These are phyloP conservation scores for Calonectria pteridis DNA, from an alignment of 2,329 filamentous ascomycete species.

Conservation along the genomic window DNA sequence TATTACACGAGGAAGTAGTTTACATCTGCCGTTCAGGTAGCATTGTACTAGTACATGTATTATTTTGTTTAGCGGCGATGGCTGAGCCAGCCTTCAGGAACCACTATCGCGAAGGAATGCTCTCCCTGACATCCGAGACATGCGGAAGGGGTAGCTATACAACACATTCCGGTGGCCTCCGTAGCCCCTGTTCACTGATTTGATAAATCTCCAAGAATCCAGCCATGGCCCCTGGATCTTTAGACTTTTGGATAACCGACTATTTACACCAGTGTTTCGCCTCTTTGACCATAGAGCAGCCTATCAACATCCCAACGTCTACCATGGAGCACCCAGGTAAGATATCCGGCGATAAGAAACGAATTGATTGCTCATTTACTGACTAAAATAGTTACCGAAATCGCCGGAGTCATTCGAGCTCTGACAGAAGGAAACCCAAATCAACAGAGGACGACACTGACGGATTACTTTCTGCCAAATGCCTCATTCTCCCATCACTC, in stretches of 20 bases:
- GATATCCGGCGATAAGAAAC: not conserved
- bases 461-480: constrained; percentile 79
- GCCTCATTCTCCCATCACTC: constrained; percentile 82
- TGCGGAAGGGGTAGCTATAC: not conserved
- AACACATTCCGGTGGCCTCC: constrained; percentile 9
- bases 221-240: not conserved
- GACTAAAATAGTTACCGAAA: constrained; percentile 63
- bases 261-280: not conserved
- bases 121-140: not conserved
- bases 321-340: constrained; percentile 58
- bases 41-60: not conserved
- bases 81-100: not conserved
- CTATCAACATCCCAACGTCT: not conserved
- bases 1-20: not conserved
- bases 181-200: constrained; percentile 1
- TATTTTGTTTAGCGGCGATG: not conserved
- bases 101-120: not conserved
- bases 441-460: constrained; percentile 74
- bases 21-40: not conserved
- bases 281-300: not conserved
- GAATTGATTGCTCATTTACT: not conserved
- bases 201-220: not conserved
- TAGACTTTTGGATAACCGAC: not conserved
- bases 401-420: constrained; percentile 73
- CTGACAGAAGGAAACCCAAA: constrained; percentile 76